Percentiles rank a stretch among this genome's conserved stretches.
Conservation (phyloP, 2,329 filamentous ascomycete species). For the Clonostachys solani region DNA sequence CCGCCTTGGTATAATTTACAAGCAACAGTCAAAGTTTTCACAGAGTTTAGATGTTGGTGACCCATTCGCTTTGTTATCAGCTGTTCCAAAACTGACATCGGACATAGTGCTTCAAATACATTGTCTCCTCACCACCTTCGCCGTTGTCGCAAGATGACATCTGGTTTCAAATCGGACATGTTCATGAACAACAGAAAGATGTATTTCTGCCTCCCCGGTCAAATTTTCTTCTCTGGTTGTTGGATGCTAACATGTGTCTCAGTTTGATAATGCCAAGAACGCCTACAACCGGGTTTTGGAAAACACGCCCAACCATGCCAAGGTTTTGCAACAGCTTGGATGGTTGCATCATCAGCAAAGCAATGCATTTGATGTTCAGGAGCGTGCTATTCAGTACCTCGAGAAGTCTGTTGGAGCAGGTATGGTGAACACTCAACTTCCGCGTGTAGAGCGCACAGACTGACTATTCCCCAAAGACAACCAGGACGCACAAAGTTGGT, state of each 20-base stretch:
- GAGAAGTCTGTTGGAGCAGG: constrained; percentile 94
- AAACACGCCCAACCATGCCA: constrained; percentile 91
- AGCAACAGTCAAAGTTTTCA: constrained; percentile 91
- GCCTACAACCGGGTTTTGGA: constrained; percentile 93
- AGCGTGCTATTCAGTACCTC: constrained; percentile 93
- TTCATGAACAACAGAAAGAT: constrained; percentile 98
- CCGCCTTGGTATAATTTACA: constrained; percentile 98
- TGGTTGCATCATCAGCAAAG: constrained; percentile 98
- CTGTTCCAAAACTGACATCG: background rate
- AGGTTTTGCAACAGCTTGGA: constrained; percentile 94
- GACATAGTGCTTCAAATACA: constrained; percentile 91
- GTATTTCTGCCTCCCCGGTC: constrained; percentile 49
- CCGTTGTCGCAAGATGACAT: constrained; percentile 97
- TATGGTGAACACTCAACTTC: constrained; percentile 37
- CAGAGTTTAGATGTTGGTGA: constrained; percentile 81
- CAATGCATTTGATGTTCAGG: constrained; percentile 84
- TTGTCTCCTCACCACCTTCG: constrained; percentile 86
- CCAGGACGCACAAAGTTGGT: constrained; percentile 96
- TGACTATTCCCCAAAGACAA: constrained; percentile 60
- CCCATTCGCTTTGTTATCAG: background rate
- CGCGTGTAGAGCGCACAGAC: constrained; percentile 1
- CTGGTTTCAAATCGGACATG: constrained; percentile 99
- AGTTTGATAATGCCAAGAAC: constrained; percentile 91
- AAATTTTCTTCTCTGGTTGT: background rate
- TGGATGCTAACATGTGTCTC: constrained; percentile 26